Evolutionary conservation across 352 stramenopile species (phyloP).

Genomic region (Blastocystis sp.): DNA sequence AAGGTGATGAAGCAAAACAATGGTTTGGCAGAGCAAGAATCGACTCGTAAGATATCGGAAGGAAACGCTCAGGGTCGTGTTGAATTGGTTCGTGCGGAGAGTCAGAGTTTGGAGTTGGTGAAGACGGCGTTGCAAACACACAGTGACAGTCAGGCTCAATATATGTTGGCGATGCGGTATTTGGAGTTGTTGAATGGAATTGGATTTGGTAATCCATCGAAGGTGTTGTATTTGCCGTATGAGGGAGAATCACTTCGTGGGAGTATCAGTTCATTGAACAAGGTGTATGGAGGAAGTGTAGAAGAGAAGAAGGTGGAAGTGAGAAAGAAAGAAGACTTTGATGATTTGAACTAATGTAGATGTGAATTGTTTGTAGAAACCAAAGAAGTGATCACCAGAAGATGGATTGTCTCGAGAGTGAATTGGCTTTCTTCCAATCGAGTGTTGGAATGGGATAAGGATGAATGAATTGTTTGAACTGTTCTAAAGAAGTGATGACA

Average conservation of each 20-base stretch:
- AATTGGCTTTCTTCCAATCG: no score
- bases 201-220: slow-evolving; percentile 37
- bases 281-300: slow-evolving; percentile 56
- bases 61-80: slow-evolving; percentile 58
- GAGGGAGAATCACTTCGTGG: slow-evolving; percentile 57
- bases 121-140: neutral
- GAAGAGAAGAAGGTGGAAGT: no score
- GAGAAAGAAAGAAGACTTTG: slow-evolving; percentile 25
- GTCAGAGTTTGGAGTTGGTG: slow-evolving; percentile 56
- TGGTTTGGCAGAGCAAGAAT: slow-evolving; percentile 62
- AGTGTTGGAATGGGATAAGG: no score
- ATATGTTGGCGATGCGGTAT: slow-evolving; percentile 59
- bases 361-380: neutral
- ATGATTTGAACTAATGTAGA: slow-evolving; percentile 26
- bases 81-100: slow-evolving; percentile 60
- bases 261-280: slow-evolving; percentile 46
- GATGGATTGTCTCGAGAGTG: no score
- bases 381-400: no score
- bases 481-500: no score
- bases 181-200: slow-evolving; percentile 59
- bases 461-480: no score
- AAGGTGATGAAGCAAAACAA: slow-evolving; percentile 62
- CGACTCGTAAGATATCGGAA: slow-evolving; percentile 61
- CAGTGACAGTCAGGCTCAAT: slow-evolving; percentile 49
- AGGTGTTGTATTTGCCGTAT: slow-evolving; percentile 60